Percentiles rank a stretch among this genome's conserved stretches.
These are phyloP conservation scores for Penicillium malachiteum DNA, from an alignment of 495 filamentous ascomycete species.

Conservation along the genomic window DNA sequence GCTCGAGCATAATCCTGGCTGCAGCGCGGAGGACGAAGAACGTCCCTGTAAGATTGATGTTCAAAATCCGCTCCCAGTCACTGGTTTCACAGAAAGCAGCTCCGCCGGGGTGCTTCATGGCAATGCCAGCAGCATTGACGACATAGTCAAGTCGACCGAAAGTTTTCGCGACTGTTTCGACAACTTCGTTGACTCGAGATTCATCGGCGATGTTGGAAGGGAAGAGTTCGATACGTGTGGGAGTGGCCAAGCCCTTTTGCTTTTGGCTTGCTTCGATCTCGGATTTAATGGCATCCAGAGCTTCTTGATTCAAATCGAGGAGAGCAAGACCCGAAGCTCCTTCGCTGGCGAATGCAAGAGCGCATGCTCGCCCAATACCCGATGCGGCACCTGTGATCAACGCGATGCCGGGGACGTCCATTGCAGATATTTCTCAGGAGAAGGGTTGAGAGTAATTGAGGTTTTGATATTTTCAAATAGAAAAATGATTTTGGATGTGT, in stretches of 20 bases:
- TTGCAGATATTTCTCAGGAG: background rate
- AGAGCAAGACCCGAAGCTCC: slow-evolving; percentile 20
- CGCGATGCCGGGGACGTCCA: slow-evolving; percentile 25
- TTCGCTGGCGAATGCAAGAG: slow-evolving; percentile 19
- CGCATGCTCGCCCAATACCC: slow-evolving; percentile 23
- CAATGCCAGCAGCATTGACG: slow-evolving; percentile 43
- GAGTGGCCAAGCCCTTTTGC: background rate
- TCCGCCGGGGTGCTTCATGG: slow-evolving; percentile 32
- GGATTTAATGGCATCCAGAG: slow-evolving; percentile 14
- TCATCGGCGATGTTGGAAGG: slow-evolving; percentile 34
- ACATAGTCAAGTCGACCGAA: slow-evolving; percentile 47
- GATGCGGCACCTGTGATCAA: slow-evolving; percentile 25
- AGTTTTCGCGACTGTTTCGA: slow-evolving; percentile 19
- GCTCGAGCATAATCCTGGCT: slow-evolving; percentile 39
- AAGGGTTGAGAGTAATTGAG: background rate
- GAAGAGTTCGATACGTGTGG: slow-evolving; percentile 15
- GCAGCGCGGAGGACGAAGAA: slow-evolving; percentile 44
- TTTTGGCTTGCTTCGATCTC: slow-evolving; percentile 14
- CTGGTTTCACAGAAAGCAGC: slow-evolving; percentile 28
- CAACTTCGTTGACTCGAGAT: slow-evolving; percentile 29
- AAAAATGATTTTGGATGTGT: background rate
- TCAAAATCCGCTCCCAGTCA: slow-evolving; percentile 41
- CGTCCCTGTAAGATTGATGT: slow-evolving; percentile 41
- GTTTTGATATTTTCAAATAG: background rate
- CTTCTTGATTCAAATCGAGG: slow-evolving; percentile 16